Evolutionary conservation across 495 filamentous ascomycete species (phyloP), one percentile per base, ranked within the genome.

Genomic region (Neurospora terricola): DNA sequence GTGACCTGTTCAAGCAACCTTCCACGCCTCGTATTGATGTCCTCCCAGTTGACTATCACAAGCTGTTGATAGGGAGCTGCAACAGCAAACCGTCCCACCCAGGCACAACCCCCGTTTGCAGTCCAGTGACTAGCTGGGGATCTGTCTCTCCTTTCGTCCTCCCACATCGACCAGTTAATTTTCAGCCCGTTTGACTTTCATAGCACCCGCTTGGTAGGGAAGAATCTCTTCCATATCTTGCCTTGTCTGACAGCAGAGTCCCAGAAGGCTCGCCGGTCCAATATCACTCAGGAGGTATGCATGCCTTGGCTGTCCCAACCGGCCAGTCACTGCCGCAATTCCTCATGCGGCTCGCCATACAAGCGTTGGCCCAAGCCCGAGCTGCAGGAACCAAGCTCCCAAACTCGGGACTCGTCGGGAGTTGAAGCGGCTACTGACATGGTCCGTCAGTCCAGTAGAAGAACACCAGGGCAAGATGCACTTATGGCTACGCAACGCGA

Each of bases 351-450:
- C 27, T 66, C 54, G 54, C 54, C 54, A 66, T 36, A 9, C 27
- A 66, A 18, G 54, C 14, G 14, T 66, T 30, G 54, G 54, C 14
- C 54, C 27, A 66, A 34, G 30, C 54, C 27, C 54, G 54, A 66
- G 23, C 54, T 66, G 54, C 54, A 66, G 54, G 54, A 66, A 66
- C 54, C 7, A 27, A 34, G 1, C 4, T 7, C 14, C 12, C 27
- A 66, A 30, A 0, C 12, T 18, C 54, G 54, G 54, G 54, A 34
- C 54, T 34, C 14, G 7, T 66, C 54, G 27, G 54, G 54, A 66
- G 54, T 66, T 66, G 54, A 30, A 59, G 54, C 54, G 54, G 54
- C 54, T 62, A 62, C 6, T 34, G 27, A 10, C 54, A 34, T 66
- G 54, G 54, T 18, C 9, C 14, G 54, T 14, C 54, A 34, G 3